Percentiles rank a stretch among this genome's conserved stretches.
Evolutionary conservation across 371 early-diverging fungal genomes (phyloP).

Genomic region (Mortierella sp.): DNA sequence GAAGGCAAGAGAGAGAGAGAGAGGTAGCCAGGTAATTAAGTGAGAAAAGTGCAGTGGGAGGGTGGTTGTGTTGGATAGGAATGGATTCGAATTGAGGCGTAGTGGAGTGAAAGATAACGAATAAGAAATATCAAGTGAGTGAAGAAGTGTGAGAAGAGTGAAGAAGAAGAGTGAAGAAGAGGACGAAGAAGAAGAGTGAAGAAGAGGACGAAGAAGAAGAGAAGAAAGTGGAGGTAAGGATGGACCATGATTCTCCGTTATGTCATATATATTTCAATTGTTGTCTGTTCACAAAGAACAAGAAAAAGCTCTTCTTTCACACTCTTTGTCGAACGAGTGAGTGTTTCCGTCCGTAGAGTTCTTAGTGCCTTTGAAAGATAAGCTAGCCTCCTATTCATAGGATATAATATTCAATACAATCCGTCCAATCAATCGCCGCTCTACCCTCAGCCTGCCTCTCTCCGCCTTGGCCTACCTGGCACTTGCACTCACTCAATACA

Average conservation of each 20-base stretch:
- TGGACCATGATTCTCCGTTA: neutral
- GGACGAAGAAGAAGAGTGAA: neutral
- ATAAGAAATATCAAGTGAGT: neutral
- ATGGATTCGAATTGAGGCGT: slow-evolving; percentile 6
- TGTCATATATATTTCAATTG: neutral
- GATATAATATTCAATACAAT: neutral
- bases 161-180: neutral
- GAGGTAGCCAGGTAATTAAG: neutral
- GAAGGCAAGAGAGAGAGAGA: neutral
- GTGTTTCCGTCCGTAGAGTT: neutral
- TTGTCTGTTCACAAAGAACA: neutral
- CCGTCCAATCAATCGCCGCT: slow-evolving; percentile 7
- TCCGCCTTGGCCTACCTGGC: too few species aligned
- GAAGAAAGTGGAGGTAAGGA: neutral
- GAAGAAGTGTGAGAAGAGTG: neutral
- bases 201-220: neutral
- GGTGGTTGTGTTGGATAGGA: slow-evolving; percentile 10
- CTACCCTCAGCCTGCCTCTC: neutral
- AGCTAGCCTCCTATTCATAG: slow-evolving; percentile 3
- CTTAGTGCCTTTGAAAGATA: neutral
- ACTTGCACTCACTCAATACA: neutral
- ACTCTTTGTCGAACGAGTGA: neutral
- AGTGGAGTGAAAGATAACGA: slow-evolving; percentile 1
- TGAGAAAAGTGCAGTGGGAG: neutral
- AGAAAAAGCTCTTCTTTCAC: neutral